These are phyloP conservation scores for Carex parvula DNA, from an alignment of 176 grass and related monocot genomes.

Conservation along the genomic window DNA sequence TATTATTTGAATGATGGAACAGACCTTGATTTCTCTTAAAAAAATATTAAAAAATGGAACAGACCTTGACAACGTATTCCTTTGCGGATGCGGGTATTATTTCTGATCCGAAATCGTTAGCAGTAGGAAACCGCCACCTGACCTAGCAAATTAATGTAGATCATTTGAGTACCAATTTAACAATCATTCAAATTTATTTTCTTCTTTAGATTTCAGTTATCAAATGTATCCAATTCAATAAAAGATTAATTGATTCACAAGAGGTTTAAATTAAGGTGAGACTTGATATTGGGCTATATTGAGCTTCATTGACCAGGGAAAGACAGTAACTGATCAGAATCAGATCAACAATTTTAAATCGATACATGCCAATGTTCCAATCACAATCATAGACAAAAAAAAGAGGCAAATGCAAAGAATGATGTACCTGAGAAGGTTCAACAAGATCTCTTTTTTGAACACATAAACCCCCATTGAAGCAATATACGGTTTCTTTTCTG, in stretches of 20 bases:
- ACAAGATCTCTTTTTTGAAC: conserved; percentile 95
- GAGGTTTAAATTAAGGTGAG: background rate
- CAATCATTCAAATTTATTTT: background rate
- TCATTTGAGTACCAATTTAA: conserved; percentile 5
- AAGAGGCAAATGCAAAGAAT: background rate
- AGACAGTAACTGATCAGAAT: background rate
- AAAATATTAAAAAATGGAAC: background rate
- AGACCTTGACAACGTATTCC: conserved; percentile 65
- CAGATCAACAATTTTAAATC: background rate
- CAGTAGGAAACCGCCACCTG: conserved; percentile 97
- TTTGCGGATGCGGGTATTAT: conserved; percentile 82
- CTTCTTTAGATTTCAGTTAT: background rate
- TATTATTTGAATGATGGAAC: background rate
- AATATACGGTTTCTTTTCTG: conserved; percentile 82
- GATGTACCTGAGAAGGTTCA: conserved; percentile 88
- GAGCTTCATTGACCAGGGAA: background rate
- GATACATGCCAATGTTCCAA: background rate
- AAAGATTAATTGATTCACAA: no score
- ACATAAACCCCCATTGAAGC: conserved; percentile 97
- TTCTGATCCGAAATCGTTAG: conserved; percentile 98
- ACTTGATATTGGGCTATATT: background rate
- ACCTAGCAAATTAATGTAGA: conserved; percentile 44
- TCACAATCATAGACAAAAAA: background rate
- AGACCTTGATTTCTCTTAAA: conserved; percentile 37
- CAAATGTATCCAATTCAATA: background rate